Evolutionary conservation across 371 early-diverging fungal genomes (phyloP), one percentile per base, ranked within the genome.

Genomic region (Rhizopus stolonifer): DNA sequence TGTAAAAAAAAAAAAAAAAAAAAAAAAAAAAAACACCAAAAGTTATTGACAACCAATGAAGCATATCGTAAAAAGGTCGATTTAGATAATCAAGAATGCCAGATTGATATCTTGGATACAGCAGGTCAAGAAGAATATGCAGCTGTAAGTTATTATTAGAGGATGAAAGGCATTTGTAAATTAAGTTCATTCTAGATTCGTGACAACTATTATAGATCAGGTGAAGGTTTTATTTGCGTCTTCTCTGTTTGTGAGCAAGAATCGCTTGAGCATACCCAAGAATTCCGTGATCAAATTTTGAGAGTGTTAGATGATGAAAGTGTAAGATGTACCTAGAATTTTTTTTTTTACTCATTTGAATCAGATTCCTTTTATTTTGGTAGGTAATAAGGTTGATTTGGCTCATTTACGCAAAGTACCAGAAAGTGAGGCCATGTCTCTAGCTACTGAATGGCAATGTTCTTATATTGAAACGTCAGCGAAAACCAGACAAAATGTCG

Each of bases 101-200:
- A 89, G 58, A 87, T 95, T 58, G 93, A 95, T 71, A 92, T 95
- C 51, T 77, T 95, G 46, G 95, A 95, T 74, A 95, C 95, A 22
- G 95, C 95, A 40, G 93, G 93, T 4, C 93, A 95, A 64, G 93
- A 95, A 75, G 95, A 93, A 71, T 88, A 86, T 68, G 82, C 84
- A 53, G 88, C 88, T 24, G 84, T 86, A 81, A 65, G 14, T 47
- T n/a, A n/a, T 7, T 38, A 36, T 46, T 33, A 0, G 18, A 23
- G 13, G 23, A 19, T n/a, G 25, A 40, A n/a, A 43, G 14, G 4
- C 21, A 29, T 43, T 52, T 53, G 23, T 11, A 32, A 36, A 36
- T 14, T 36, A 36, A 36, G 14, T n/a, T 15, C 42, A 22, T 39
- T 44, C n/a, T 65, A 87, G 81, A 94, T 94, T 69, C 86, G 93